Conservation (phyloP, 148 eudicot species). For the Selenicereus undatus region DNA sequence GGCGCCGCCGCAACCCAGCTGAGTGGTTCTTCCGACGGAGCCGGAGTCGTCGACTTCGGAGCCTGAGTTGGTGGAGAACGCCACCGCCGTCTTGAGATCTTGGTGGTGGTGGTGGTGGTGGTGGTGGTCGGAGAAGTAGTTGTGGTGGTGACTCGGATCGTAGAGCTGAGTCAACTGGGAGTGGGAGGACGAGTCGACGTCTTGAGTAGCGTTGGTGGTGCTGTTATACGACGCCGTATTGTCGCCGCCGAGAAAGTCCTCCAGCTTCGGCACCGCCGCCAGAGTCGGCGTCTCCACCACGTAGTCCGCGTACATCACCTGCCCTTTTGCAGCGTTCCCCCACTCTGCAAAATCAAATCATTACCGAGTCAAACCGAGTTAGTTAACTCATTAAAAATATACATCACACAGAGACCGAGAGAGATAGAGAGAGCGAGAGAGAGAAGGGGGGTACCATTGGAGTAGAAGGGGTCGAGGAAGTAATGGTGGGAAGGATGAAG, state of each 20-base stretch:
- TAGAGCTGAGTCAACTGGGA: conserved; percentile 69
- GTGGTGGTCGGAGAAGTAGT: conserved; percentile 39
- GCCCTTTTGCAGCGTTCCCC: conserved; percentile 34
- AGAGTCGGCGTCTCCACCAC: conserved; percentile 14
- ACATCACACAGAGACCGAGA: not conserved
- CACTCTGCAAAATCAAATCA: conserved; percentile 35
- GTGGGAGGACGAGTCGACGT: conserved; percentile 37
- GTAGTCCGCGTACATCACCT: conserved; percentile 33
- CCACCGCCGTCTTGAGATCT: conserved; percentile 43
- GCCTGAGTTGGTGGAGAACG: conserved; percentile 78
- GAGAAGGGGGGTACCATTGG: conserved; percentile 27
- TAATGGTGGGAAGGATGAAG: conserved; percentile 31
- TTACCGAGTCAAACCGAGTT: not conserved
- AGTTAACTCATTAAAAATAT: not conserved
- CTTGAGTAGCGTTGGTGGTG: conserved; percentile 41
- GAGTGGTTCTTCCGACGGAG: not conserved
- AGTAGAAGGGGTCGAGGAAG: conserved; percentile 48
- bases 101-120: conserved; percentile 21
- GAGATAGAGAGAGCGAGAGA: not conserved
- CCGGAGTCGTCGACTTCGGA: conserved; percentile 81
- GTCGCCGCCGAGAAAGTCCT: conserved; percentile 78
- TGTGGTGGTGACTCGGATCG: conserved; percentile 41
- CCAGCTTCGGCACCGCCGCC: conserved; percentile 55
- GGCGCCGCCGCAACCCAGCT: conserved; percentile 20
- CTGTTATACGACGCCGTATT: conserved; percentile 26